Conservation (phyloP, 257 asterid species). For the Solanum lycopersicoides region DNA sequence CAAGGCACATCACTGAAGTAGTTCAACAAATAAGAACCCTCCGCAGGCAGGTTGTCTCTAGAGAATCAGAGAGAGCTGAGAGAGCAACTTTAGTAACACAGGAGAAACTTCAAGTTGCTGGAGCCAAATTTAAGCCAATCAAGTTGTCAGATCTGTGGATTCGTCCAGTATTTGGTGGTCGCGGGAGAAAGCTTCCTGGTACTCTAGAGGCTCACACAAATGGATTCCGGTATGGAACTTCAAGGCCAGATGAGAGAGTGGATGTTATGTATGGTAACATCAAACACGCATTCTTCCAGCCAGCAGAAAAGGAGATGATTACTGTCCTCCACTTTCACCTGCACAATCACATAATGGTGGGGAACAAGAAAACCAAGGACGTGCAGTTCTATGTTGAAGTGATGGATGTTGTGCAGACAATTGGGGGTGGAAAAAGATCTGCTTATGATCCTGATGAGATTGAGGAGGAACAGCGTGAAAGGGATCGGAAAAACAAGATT, state of each 20-base stretch:
- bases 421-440: slow-evolving; percentile 17
- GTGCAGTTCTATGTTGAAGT: slow-evolving; percentile 28
- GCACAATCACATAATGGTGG: slow-evolving; percentile 26
- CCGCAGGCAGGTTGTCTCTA: slow-evolving; percentile 18
- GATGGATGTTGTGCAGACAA: slow-evolving; percentile 17
- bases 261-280: slow-evolving; percentile 17
- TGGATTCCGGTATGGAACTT: slow-evolving; percentile 17
- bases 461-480: slow-evolving; percentile 21
- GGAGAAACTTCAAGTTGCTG: slow-evolving; percentile 19
- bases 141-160: slow-evolving; percentile 7
- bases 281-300: slow-evolving; percentile 25
- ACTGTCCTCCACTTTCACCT: slow-evolving; percentile 24
- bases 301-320: slow-evolving; percentile 27
- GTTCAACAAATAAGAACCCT: slow-evolving; percentile 15
- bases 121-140: slow-evolving; percentile 15
- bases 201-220: slow-evolving; percentile 15
- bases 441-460: slow-evolving; percentile 24
- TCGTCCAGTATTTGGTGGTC: slow-evolving; percentile 19
- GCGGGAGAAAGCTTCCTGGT: slow-evolving; percentile 19
- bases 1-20: slow-evolving; percentile 16
- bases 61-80: slow-evolving; percentile 20
- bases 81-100: slow-evolving; percentile 15
- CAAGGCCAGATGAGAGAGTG: slow-evolving; percentile 13
- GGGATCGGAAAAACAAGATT: slow-evolving; percentile 12
- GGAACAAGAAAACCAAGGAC: slow-evolving; percentile 27